Evolutionary conservation across 495 filamentous ascomycete genomes (phyloP), one percentile per base, ranked within the genome.

Genomic region (Cudoniella acicularis): DNA sequence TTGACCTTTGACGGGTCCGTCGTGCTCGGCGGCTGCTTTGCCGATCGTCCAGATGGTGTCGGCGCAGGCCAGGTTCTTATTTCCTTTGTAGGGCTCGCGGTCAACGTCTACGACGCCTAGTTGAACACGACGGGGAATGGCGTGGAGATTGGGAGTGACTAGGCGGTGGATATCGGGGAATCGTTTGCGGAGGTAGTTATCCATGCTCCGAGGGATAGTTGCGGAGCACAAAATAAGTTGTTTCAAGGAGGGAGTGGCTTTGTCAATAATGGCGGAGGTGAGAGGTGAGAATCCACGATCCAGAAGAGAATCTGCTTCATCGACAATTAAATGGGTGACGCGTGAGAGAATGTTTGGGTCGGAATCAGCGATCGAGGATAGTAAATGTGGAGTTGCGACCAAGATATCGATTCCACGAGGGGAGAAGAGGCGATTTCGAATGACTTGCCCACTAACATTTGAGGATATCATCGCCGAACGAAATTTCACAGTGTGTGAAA

Each of bases 211-310:
- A 1, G 94, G 94, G 61, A 98, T 98, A 11, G 94, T 98, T 59
- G 94, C 94, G 2, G 94, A 98, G 77, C 94, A 98, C 56, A 98
- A 83, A 21, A 98, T 82, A n/a, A 98, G 79, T 67, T 96, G 91
- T 59, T 88, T 82, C 9, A 98, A 78, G 0, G 89, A 91, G 1
- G 91, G 87, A 1, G 83, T 77, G 2, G 82, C 79, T 61, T 88
- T 85, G 67, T 92, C 87, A 59, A 98, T 81, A 58, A 98, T 86
- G 49, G 83, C 79, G 13, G 83, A 87, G 1, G 95, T 97, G 24
- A 86, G 86, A 1, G 89, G 87, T 1, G 86, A 73, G 77, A 98
- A 98, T 26, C 89, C 91, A 52, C 91, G 88, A 71, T 98, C 95
- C 67, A 98, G 82, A 11, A 98, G 83, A 11, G 91, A 96, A 72